Conservation (phyloP, 352 stramenopile species). For the Blastocystis sp. region DNA sequence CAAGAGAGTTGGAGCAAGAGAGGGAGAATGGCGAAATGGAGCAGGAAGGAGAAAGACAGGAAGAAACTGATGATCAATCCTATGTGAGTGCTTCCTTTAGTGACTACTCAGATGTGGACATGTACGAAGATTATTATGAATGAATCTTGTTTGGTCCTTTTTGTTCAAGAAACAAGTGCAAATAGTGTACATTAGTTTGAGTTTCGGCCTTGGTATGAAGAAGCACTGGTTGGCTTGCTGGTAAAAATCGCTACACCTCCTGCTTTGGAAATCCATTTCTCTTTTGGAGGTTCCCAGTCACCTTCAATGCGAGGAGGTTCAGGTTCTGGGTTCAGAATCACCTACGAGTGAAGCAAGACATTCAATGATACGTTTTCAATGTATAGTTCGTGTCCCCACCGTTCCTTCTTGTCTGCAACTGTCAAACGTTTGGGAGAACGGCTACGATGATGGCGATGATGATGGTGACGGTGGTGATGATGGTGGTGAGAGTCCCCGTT, state of each 20-base stretch:
- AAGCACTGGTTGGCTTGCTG: conserved; percentile 3
- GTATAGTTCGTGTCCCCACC: conserved; percentile 46
- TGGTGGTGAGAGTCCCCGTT: neutral
- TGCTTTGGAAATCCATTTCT: conserved; percentile 51
- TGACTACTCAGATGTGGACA: neutral
- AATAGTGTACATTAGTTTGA: conserved; percentile 13
- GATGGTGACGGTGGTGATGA: conserved; percentile 32
- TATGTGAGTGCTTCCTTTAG: neutral
- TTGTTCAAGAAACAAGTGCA: neutral
- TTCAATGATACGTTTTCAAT: conserved; percentile 13
- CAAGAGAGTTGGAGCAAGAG: neutral
- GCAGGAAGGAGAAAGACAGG: neutral
- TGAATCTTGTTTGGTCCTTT: conserved; percentile 70
- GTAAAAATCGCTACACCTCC: conserved; percentile 49
- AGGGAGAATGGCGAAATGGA: neutral
- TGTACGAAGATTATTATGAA: neutral
- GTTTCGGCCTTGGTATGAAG: conserved; percentile 2
- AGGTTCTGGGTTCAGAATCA: conserved; percentile 41
- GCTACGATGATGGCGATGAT: neutral
- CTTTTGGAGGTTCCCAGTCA: neutral
- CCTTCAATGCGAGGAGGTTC: neutral
- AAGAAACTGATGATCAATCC: neutral
- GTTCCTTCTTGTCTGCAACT: conserved; percentile 27
- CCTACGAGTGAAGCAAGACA: neutral
- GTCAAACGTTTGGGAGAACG: neutral